These are phyloP conservation scores for Litsea cubeba DNA, from an alignment of 164 flowering plant genomes.

Conservation along the genomic window DNA sequence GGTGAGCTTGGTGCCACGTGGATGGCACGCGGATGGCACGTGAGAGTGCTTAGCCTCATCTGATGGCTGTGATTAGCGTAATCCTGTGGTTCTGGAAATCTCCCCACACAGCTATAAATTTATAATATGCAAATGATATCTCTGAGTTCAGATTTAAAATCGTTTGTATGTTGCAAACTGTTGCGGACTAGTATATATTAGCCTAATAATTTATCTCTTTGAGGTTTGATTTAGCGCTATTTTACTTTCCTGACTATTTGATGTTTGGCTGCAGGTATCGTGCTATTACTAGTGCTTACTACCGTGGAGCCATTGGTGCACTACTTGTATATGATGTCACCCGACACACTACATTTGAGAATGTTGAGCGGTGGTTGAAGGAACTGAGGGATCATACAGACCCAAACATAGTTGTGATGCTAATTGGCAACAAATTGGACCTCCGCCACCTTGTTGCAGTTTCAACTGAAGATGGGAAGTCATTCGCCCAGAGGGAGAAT, in stretches of 20 bases:
- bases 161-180: too few relatives aligned
- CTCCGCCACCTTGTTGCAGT: conserved; percentile 68
- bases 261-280: conserved; percentile 39
- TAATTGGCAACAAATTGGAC: conserved; percentile 67
- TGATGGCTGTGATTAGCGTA: too few relatives aligned
- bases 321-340: conserved; percentile 65
- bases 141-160: too few relatives aligned
- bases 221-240: too few relatives aligned
- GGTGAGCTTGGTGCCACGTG: too few relatives aligned
- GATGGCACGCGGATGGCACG: too few relatives aligned
- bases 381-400: conserved; percentile 67
- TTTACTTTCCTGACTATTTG: background rate
- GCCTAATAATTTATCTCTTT: too few relatives aligned
- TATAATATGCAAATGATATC: too few relatives aligned
- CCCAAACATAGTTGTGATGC: conserved; percentile 74
- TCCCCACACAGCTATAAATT: too few relatives aligned
- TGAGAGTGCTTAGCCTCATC: too few relatives aligned
- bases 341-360: conserved; percentile 57
- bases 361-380: conserved; percentile 59
- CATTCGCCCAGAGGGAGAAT: conserved; percentile 58
- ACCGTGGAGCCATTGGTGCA: conserved; percentile 73
- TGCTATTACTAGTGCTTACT: conserved; percentile 72
- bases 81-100: too few relatives aligned
- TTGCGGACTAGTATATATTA: too few relatives aligned
- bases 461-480: conserved; percentile 49